Conservation (phyloP, 176 grass and related monocot species). For the Phragmites australis region DNA sequence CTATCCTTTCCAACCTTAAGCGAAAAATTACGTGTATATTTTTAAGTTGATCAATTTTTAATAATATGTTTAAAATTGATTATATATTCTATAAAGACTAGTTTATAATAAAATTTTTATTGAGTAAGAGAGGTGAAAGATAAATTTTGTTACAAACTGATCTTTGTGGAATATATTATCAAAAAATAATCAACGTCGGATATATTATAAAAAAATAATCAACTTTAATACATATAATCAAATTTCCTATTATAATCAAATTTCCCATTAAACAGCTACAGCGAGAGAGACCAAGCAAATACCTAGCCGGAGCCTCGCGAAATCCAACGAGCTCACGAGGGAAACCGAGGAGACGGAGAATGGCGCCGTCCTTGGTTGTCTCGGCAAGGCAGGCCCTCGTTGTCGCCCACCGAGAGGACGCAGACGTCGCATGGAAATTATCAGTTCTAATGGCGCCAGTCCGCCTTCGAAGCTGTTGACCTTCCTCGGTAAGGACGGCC, state of each 20-base stretch:
- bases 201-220: too few relatives aligned
- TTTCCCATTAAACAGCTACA: background rate
- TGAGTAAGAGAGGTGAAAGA: too few relatives aligned
- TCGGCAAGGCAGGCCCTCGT: constrained; percentile 29
- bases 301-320: background rate
- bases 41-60: too few relatives aligned
- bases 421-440: constrained; percentile 29
- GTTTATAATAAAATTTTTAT: too few relatives aligned
- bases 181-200: too few relatives aligned
- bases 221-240: too few relatives aligned
- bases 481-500: constrained; percentile 88
- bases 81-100: too few relatives aligned
- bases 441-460: constrained; percentile 27
- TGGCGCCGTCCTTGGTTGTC: constrained; percentile 36
- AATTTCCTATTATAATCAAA: background rate
- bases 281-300: background rate
- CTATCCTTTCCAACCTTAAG: constrained; percentile 18
- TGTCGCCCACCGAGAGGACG: constrained; percentile 11
- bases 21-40: too few relatives aligned
- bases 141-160: too few relatives aligned
- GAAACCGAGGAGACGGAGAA: background rate
- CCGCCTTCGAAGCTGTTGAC: constrained; percentile 72
- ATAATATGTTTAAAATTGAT: too few relatives aligned
- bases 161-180: too few relatives aligned
- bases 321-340: constrained; percentile 1